These are phyloP conservation scores for Leishmania mexicana DNA, from an alignment of 208 protist genomes.

Conservation along the genomic window DNA sequence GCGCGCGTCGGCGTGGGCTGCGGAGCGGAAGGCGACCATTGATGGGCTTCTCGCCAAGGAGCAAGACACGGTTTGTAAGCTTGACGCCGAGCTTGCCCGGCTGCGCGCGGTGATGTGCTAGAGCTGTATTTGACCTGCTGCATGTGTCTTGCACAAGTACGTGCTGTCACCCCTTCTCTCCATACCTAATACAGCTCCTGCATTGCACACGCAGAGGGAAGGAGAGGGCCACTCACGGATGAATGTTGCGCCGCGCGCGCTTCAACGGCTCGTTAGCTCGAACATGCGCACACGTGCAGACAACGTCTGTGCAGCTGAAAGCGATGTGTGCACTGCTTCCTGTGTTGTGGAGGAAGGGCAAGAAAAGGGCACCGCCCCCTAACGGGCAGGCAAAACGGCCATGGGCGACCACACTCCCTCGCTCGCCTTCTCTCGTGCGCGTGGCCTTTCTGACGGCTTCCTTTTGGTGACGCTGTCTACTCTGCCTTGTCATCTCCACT, in stretches of 20 bases:
- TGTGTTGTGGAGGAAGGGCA: background rate
- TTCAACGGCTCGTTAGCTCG: background rate
- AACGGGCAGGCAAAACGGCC: background rate
- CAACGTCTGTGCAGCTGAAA: background rate
- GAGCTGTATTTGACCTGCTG: background rate
- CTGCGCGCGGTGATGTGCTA: constrained; percentile 3
- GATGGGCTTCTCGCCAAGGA: constrained; percentile 17
- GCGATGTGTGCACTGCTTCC: background rate
- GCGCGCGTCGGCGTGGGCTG: constrained; percentile 4
- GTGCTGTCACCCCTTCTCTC: background rate
- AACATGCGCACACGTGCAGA: background rate
- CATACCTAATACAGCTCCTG: background rate
- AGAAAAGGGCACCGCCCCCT: background rate
- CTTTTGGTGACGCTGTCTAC: background rate
- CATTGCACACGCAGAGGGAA: background rate
- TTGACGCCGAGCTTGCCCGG: constrained; percentile 17
- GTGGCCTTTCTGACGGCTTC: background rate
- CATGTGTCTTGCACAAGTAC: background rate
- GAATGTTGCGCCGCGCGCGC: background rate
- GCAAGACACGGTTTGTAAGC: background rate
- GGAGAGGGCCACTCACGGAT: background rate
- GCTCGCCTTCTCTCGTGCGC: background rate
- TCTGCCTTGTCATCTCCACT: background rate
- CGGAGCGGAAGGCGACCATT: background rate
- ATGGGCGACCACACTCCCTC: background rate